These are phyloP conservation scores for Xanthoconium stramineum DNA, from an alignment of 768 basidiomycete genomes.

Conservation along the genomic window DNA sequence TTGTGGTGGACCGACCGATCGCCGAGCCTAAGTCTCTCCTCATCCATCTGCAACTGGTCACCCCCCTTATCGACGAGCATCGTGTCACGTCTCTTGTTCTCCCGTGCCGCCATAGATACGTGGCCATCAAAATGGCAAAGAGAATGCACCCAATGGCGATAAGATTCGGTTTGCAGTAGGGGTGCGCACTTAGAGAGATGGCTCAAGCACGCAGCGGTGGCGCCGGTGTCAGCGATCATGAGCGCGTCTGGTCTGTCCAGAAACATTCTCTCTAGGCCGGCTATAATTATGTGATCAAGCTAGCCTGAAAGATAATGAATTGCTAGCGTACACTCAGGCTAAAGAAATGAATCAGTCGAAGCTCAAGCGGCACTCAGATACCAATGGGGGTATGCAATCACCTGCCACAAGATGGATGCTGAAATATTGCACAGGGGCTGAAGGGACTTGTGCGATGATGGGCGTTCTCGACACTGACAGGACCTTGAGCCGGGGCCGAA, in stretches of 20 bases:
- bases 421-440: constrained; percentile 54
- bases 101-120: constrained; percentile 47
- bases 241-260: constrained; percentile 67
- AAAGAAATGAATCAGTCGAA: neutral
- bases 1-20: constrained; percentile 30
- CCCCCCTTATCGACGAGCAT: constrained; percentile 16
- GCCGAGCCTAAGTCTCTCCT: constrained; percentile 24
- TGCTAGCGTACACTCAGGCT: constrained; percentile 59
- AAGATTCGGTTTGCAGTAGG: constrained; percentile 53
- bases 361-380: too few species aligned
- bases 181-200: constrained; percentile 41
- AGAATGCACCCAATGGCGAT: constrained; percentile 57
- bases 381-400: neutral
- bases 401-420: constrained; percentile 52
- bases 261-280: constrained; percentile 68
- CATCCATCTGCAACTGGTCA: constrained; percentile 12
- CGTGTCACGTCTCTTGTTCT: constrained; percentile 45
- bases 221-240: constrained; percentile 58
- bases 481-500: too few species aligned
- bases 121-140: constrained; percentile 42
- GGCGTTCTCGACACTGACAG: constrained; percentile 35
- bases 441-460: neutral
- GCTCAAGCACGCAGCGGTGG: constrained; percentile 53
- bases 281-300: constrained; percentile 19
- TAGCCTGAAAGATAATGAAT: constrained; percentile 52